phyloP scores from a whole-genome alignment of 2,329 filamentous ascomycete genomes.

The Trichoderma cornu-damae region DNA sequence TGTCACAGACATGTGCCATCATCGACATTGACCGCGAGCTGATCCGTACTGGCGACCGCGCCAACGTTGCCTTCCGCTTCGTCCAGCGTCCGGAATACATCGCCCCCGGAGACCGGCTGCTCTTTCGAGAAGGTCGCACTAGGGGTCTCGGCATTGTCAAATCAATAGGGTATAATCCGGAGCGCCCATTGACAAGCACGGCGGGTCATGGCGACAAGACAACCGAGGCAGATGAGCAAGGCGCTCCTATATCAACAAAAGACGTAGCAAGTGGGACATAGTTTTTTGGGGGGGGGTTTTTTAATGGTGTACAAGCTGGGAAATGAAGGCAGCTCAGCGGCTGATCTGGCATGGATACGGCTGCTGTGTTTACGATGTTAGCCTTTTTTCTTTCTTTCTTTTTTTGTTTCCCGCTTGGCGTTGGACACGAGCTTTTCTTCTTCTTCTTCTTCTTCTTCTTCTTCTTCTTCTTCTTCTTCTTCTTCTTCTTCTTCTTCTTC shows the following conservation, averaged over 20 bases:
- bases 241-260: neutral
- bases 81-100: conserved; percentile 92
- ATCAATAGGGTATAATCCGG: conserved; percentile 76
- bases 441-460: no score
- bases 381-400: neutral
- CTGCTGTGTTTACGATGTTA: neutral
- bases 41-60: conserved; percentile 91
- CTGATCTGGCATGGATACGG: neutral
- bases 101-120: conserved; percentile 76
- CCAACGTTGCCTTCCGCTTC: conserved; percentile 89
- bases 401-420: no score
- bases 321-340: neutral
- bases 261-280: conserved; percentile 5
- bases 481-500: no score
- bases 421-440: no score
- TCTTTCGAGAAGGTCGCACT: conserved; percentile 91
- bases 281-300: no score
- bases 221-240: neutral
- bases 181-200: conserved; percentile 38
- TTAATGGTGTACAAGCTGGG: neutral
- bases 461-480: no score
- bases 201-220: conserved; percentile 13
- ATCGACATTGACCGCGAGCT: conserved; percentile 96
- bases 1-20: conserved; percentile 93
- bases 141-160: conserved; percentile 96